Base-by-base conservation (phyloP, 2,329 filamentous ascomycete species). In the Fusarium goolgardi region DNA sequence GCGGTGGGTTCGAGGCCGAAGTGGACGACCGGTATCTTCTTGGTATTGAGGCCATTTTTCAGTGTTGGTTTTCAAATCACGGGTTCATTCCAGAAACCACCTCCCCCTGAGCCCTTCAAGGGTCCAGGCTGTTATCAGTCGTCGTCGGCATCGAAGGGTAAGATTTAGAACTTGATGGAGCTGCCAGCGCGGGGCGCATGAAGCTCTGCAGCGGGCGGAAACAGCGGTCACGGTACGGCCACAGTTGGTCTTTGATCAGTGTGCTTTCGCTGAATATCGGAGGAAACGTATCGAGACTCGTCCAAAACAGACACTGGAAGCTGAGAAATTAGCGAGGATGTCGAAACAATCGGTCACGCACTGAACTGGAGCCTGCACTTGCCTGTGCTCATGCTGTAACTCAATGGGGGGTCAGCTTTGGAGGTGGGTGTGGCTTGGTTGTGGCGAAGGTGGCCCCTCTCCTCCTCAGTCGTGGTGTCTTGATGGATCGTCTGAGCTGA, bases 21-120 rank as follows among this genome's bases (percentile, higher is more conserved):
- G 88, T 91, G 60, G 88, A 90, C 63, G 88, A 89, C 69, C 88
- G 86, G 74, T 88, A 88, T 63, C 88, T 84, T 75, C 86, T 82
- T 58, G 83, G 79, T 66, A 82, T 81, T 61, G 81, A 77, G 64
- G 85, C 81, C 83, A 88, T 87, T 75, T 75, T 84, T 63, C 60
- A 60, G n/a, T 51, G n/a, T 51, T 51, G 6, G 11, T 51, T 68
- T 45, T 59, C 23, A 23, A 52, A 58, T 68, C 59, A 51, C 55
- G 35, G 41, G 55, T 61, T 75, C 71, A 74, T 74, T 70, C 75
- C 74, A 74, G 62, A 54, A 70, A 63, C 54, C 59, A 54, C 50
- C 70, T 68, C 63, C 70, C 74, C 77, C 72, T 73, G 74, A 77
- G 73, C 78, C 76, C 73, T 67, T 78, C 75, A 78, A 77, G 77